Conservation (phyloP, 2,329 filamentous ascomycete species). For the Plenodomus tracheiphilus region DNA sequence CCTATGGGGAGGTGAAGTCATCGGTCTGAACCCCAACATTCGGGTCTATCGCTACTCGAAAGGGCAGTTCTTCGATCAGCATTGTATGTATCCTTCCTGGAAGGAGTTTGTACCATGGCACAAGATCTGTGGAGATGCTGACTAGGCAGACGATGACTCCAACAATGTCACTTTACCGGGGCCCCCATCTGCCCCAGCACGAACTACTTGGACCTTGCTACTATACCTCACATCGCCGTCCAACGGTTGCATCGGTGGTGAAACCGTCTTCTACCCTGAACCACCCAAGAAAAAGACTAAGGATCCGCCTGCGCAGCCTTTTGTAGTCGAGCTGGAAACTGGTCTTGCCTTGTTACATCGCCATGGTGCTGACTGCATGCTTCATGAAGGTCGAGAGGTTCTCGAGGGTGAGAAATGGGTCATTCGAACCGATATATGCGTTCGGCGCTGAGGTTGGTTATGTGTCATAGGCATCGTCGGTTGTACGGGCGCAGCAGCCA, state of each 20-base stretch:
- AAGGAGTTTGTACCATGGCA: not conserved
- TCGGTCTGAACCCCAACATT: constrained; percentile 89
- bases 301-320: constrained; percentile 58
- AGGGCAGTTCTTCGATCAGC: constrained; percentile 89
- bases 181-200: constrained; percentile 52
- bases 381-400: constrained; percentile 86
- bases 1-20: constrained; percentile 76
- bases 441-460: constrained; percentile 52
- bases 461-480: not conserved
- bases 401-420: constrained; percentile 87
- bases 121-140: not conserved
- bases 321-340: constrained; percentile 75
- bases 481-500: no score
- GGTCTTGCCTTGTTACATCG: constrained; percentile 85
- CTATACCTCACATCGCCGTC: constrained; percentile 79
- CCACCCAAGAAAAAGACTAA: constrained; percentile 49
- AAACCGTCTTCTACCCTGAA: constrained; percentile 85
- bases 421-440: constrained; percentile 78
- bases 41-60: constrained; percentile 83
- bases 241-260: constrained; percentile 79
- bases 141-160: constrained; percentile 72
- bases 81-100: constrained; percentile 65
- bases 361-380: constrained; percentile 84
- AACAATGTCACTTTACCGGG: constrained; percentile 67
- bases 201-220: constrained; percentile 88